phyloP scores from a whole-genome alignment of 352 stramenopile genomes.

The Pythium phragmitis region DNA sequence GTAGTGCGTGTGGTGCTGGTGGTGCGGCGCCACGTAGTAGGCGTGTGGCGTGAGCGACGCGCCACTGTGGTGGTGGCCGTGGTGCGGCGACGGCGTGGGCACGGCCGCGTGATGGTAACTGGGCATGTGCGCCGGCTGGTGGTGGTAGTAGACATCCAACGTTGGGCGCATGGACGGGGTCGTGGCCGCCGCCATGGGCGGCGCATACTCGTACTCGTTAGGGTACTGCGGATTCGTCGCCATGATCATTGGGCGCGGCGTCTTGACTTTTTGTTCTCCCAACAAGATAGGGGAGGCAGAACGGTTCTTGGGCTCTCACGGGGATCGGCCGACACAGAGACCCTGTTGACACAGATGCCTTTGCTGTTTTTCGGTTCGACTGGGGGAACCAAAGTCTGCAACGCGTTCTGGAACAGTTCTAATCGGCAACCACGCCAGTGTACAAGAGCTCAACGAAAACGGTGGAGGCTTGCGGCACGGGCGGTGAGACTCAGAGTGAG shows the following conservation, averaged over 20 bases:
- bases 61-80: slow-evolving; percentile 19
- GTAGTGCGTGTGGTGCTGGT: slow-evolving; percentile 29
- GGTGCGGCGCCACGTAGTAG: slow-evolving; percentile 25
- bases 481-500: slow-evolving; percentile 22
- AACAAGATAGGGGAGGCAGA: not conserved
- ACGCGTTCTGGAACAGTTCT: not conserved
- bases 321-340: not conserved
- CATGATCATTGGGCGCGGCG: slow-evolving; percentile 24
- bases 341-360: not conserved
- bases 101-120: slow-evolving; percentile 7
- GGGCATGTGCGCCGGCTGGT: slow-evolving; percentile 20
- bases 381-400: not conserved
- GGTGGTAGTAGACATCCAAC: slow-evolving; percentile 33
- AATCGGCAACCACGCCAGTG: not conserved
- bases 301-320: slow-evolving; percentile 1
- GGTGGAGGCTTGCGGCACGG: slow-evolving; percentile 12
- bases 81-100: slow-evolving; percentile 22
- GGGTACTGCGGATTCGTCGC: slow-evolving; percentile 22
- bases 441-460: slow-evolving; percentile 5
- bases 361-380: slow-evolving; percentile 7
- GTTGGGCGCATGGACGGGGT: slow-evolving; percentile 25
- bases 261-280: not conserved
- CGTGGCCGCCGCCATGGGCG: slow-evolving; percentile 2
- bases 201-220: slow-evolving; percentile 28
- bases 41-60: slow-evolving; percentile 23